phyloP scores from a whole-genome alignment of 352 stramenopile species.

The Globisporangium perplexum region DNA sequence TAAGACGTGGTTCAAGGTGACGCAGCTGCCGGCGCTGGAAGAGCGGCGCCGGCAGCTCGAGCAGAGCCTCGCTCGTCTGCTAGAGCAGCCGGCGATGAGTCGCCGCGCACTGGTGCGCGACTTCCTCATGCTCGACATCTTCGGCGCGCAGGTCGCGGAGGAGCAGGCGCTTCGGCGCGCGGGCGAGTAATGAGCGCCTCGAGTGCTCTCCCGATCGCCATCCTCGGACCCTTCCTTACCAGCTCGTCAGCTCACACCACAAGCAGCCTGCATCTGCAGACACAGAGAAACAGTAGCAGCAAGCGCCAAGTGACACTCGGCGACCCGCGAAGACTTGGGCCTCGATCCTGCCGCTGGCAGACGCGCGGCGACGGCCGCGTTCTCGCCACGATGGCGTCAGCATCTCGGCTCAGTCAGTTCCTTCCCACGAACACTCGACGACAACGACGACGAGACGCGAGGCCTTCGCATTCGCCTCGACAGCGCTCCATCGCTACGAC shows the following conservation, averaged over 20 bases:
- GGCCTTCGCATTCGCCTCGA: too few relatives aligned
- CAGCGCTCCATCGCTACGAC: too few relatives aligned
- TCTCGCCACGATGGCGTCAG: too few relatives aligned
- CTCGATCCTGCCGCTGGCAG: too few relatives aligned
- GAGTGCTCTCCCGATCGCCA: not conserved
- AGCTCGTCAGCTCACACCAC: not conserved
- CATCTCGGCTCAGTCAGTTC: too few relatives aligned
- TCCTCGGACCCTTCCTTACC: not conserved
- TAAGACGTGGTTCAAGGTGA: slow-evolving; percentile 80
- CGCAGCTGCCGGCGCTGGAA: slow-evolving; percentile 47
- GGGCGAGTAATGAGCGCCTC: slow-evolving; percentile 6
- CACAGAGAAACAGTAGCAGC: not conserved
- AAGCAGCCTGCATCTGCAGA: not conserved
- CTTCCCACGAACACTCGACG: too few relatives aligned
- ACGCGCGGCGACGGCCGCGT: too few relatives aligned
- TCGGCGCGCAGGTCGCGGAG: slow-evolving; percentile 61
- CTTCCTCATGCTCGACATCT: slow-evolving; percentile 82
- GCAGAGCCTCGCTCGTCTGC: slow-evolving; percentile 37
- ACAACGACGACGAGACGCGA: too few relatives aligned
- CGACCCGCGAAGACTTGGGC: not conserved
- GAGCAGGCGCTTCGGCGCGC: slow-evolving; percentile 38
- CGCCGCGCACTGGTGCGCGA: slow-evolving; percentile 49
- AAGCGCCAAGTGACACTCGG: not conserved
- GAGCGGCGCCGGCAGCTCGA: slow-evolving; percentile 59
- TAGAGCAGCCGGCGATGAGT: slow-evolving; percentile 32